A percentile compares a stretch with the other conserved stretches of the same genome.
These are phyloP conservation scores for Kwoniella pini DNA, from an alignment of 768 basidiomycete species.

Conservation along the genomic window DNA sequence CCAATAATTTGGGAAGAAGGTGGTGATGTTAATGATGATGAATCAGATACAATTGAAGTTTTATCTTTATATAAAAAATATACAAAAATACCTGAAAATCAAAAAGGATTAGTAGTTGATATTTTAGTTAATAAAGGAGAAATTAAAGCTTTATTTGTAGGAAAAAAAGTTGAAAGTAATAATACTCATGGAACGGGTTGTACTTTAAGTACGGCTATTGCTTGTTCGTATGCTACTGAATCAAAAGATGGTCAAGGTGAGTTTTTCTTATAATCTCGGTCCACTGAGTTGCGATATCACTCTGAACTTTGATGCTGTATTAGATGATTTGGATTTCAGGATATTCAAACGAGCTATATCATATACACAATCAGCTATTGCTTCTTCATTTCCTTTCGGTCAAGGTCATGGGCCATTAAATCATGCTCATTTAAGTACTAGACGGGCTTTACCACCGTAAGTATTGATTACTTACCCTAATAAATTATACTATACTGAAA, in stretches of 20 bases:
- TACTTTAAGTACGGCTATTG: slow-evolving; percentile 81
- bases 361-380: slow-evolving; percentile 77
- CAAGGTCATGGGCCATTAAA: slow-evolving; percentile 81
- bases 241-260: slow-evolving; percentile 5
- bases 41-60: slow-evolving; percentile 40
- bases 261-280: too few relatives aligned
- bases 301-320: neutral
- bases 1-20: slow-evolving; percentile 42
- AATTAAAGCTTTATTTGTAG: slow-evolving; percentile 28
- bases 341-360: slow-evolving; percentile 65
- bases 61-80: slow-evolving; percentile 55
- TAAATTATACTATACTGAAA: neutral
- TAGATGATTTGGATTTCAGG: slow-evolving; percentile 47
- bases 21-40: too few relatives aligned
- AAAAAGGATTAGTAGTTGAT: slow-evolving; percentile 49
- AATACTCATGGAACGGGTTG: slow-evolving; percentile 89
- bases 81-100: slow-evolving; percentile 56
- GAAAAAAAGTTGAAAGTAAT: slow-evolving; percentile 27
- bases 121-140: slow-evolving; percentile 30
- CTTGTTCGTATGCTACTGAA: slow-evolving; percentile 55
- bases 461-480: too few relatives aligned
- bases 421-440: slow-evolving; percentile 68
- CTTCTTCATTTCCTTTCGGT: slow-evolving; percentile 68
- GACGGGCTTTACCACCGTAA: slow-evolving; percentile 61
- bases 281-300: neutral